Percentiles rank a stretch among this genome's conserved stretches.
phyloP scores from a whole-genome alignment of 768 basidiomycete genomes.

The Auricularia cornea region DNA sequence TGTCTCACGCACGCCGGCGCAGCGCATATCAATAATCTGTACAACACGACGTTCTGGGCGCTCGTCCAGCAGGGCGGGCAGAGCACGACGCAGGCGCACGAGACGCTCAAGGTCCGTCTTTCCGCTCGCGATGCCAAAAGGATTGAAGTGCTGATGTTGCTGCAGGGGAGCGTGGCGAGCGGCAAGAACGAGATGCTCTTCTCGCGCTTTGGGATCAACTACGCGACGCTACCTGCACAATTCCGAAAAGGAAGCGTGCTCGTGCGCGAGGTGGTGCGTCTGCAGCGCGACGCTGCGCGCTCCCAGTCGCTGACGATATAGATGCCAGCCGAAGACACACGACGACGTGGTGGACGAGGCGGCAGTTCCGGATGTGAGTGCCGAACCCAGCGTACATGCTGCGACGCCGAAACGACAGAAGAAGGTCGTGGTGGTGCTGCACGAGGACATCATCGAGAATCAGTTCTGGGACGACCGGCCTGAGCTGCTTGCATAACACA shows the following conservation, averaged over 20 bases:
- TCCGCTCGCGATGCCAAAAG: too few relatives aligned
- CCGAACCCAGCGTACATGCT: too few relatives aligned
- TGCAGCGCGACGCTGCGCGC: background rate
- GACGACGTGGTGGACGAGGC: too few relatives aligned
- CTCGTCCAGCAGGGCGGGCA: conserved; percentile 77
- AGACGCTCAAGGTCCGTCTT: conserved; percentile 61
- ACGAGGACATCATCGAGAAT: conserved; percentile 79
- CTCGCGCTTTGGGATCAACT: conserved; percentile 76
- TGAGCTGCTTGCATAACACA: conserved; percentile 31
- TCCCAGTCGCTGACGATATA: background rate
- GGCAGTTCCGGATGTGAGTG: too few relatives aligned
- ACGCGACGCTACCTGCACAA: conserved; percentile 61
- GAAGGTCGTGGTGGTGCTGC: conserved; percentile 49
- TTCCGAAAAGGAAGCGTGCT: conserved; percentile 83
- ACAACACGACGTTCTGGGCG: conserved; percentile 95
- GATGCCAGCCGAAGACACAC: too few relatives aligned
- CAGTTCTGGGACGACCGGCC: conserved; percentile 68
- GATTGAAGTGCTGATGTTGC: background rate
- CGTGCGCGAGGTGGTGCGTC: conserved; percentile 52
- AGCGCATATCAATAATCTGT: conserved; percentile 98
- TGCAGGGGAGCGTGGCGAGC: conserved; percentile 78
- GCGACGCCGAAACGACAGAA: conserved; percentile 20
- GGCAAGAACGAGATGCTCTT: conserved; percentile 91
- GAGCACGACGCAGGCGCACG: conserved; percentile 73
- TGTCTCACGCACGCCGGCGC: conserved; percentile 3